These are phyloP conservation scores for Dactylis glomerata DNA, from an alignment of 176 grass and related monocot species.

Conservation along the genomic window DNA sequence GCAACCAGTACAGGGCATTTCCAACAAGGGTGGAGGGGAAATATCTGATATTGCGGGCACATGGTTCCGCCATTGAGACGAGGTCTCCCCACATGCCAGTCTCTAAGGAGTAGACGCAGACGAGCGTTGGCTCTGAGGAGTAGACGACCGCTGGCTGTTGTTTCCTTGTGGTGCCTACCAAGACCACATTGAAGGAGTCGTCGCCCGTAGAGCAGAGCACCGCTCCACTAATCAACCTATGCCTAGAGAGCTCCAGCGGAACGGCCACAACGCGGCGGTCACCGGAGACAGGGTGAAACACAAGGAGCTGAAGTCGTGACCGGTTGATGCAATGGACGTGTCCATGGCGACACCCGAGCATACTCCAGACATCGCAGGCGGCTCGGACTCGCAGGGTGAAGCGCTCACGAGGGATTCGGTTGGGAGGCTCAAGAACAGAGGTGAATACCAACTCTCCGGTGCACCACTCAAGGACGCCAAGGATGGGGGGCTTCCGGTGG, in stretches of 20 bases:
- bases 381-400: no score
- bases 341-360: not conserved
- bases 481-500: no score
- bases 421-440: no score
- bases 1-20: not conserved
- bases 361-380: no score
- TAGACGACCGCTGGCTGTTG: not conserved
- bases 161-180: not conserved
- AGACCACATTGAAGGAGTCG: not conserved
- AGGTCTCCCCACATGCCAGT: not conserved
- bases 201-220: not conserved
- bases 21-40: not conserved
- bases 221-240: not conserved
- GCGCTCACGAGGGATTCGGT: no score
- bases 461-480: no score
- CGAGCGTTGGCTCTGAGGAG: not conserved
- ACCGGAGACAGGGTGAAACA: not conserved
- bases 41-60: fast-evolving
- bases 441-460: no score
- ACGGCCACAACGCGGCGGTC: not conserved
- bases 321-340: not conserved
- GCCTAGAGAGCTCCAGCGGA: not conserved
- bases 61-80: not conserved
- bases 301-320: not conserved
- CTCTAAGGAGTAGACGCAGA: not conserved